Conservation (phyloP, 805 yeast genomes). For the Kluyveromyces siamensis region DNA sequence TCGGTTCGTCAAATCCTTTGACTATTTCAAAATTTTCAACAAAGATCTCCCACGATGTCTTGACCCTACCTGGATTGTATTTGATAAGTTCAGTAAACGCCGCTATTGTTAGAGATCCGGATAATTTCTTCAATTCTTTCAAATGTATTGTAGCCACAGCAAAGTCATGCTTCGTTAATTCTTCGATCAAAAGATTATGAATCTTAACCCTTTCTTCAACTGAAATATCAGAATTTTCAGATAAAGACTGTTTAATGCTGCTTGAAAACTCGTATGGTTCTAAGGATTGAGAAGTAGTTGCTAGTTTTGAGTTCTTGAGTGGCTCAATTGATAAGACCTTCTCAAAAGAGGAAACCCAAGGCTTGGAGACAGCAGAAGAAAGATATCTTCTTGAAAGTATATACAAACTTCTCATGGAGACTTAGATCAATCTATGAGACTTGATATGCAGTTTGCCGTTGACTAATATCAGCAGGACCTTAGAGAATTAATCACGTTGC, state of each 20-base stretch:
- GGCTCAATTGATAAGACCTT: neutral
- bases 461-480: too few relatives aligned
- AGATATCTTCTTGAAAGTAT: neutral
- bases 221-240: constrained; percentile 3
- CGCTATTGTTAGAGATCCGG: constrained; percentile 12
- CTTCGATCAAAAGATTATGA: constrained; percentile 23
- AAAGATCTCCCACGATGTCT: constrained; percentile 40
- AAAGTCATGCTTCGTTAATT: constrained; percentile 23
- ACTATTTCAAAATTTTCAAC: constrained; percentile 13
- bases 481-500: too few relatives aligned
- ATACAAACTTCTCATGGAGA: neutral
- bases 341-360: constrained; percentile 1
- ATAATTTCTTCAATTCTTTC: constrained; percentile 17
- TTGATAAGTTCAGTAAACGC: constrained; percentile 30
- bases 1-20: constrained; percentile 17
- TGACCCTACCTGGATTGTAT: constrained; percentile 46
- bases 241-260: constrained; percentile 9
- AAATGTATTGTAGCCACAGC: constrained; percentile 26
- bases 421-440: neutral
- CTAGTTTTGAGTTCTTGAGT: neutral
- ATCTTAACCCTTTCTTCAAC: constrained; percentile 10
- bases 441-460: neutral
- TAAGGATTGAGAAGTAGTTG: neutral
- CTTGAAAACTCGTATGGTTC: constrained; percentile 19
- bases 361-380: neutral